Evolutionary conservation across 805 yeast species (phyloP), one percentile per base, ranked within the genome.

Genomic region (Suhomyces prunicola): DNA sequence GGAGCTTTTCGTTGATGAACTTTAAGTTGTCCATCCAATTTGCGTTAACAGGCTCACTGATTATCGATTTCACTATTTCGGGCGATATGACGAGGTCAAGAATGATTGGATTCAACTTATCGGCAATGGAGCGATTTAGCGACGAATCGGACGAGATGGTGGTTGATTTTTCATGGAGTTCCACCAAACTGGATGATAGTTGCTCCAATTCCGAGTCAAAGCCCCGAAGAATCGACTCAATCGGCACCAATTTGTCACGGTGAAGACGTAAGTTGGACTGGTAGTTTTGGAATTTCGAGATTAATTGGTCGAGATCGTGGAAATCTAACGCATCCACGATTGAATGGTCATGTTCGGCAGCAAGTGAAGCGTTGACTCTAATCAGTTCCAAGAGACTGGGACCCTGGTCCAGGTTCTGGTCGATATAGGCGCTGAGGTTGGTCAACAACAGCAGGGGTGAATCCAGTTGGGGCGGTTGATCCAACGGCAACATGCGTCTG

Each of bases 81-180:
- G 97, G 94, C 0, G 97, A 88, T 6, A 92, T 81, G 54, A 88
- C 73, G 35, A 88, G 72, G 57, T 88, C 92, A 39, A 87, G 79
- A 0, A 91, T 85, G n/a, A 89, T 71, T 0, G 96, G 96, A 17
- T 87, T 83, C 52, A 91, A 78, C 49, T 75, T 75, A 23, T 72
- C 77, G 5, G 68, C 67, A 12, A 68, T 47, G 2, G 57, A 48
- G 1, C 66, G 62, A 52, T 72, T 76, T 33, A 55, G 40, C 13
- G 62, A 59, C 13, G 72, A 59, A 41, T 68, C 68, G 13, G 58
- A 50, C 2, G 74, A 60, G 24, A 75, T 56, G 26, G 63, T 64
- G 13, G 57, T 56, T n/a, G 76, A 70, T 50, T 73, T 69, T 36
- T 68, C 61, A 50, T 73, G 75, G 7, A 74, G 62, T 12, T 69